These are phyloP conservation scores for Sphaerosporella brunnea DNA, from an alignment of 495 filamentous ascomycete species.

Conservation along the genomic window DNA sequence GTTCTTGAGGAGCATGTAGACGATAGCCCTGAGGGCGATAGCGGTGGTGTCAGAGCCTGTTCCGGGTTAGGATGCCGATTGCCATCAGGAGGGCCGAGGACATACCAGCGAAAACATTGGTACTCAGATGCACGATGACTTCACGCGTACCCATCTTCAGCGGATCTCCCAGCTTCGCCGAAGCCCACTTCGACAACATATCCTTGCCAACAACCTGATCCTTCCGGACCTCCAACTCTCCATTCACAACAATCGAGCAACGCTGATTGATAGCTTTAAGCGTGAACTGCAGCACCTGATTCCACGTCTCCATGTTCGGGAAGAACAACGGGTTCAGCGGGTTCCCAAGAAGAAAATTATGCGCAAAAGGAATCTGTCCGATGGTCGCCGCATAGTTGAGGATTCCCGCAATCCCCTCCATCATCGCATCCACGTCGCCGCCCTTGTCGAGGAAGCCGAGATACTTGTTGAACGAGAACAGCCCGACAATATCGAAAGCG, in stretches of 20 bases:
- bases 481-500: constrained; percentile 19
- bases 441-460: constrained; percentile 18
- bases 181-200: constrained; percentile 27
- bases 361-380: constrained; percentile 27
- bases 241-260: constrained; percentile 24
- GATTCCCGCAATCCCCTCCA: constrained; percentile 31
- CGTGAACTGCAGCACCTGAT: constrained; percentile 25
- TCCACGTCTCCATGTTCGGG: constrained; percentile 27
- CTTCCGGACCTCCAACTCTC: constrained; percentile 17
- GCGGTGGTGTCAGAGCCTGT: constrained; percentile 33
- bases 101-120: constrained; percentile 26
- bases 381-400: constrained; percentile 28
- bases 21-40: constrained; percentile 31
- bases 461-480: constrained; percentile 14
- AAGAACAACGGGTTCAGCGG: constrained; percentile 20
- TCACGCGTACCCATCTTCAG: constrained; percentile 21
- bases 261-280: constrained; percentile 20
- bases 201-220: constrained; percentile 16
- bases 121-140: constrained; percentile 25
- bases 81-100: neutral
- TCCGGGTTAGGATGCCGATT: neutral
- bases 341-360: constrained; percentile 24
- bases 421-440: constrained; percentile 26
- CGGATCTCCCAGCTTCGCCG: constrained; percentile 21
- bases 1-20: constrained; percentile 37